These are phyloP conservation scores for Ophiocordyceps sinensis DNA, from an alignment of 2,329 filamentous ascomycete species.

Conservation along the genomic window DNA sequence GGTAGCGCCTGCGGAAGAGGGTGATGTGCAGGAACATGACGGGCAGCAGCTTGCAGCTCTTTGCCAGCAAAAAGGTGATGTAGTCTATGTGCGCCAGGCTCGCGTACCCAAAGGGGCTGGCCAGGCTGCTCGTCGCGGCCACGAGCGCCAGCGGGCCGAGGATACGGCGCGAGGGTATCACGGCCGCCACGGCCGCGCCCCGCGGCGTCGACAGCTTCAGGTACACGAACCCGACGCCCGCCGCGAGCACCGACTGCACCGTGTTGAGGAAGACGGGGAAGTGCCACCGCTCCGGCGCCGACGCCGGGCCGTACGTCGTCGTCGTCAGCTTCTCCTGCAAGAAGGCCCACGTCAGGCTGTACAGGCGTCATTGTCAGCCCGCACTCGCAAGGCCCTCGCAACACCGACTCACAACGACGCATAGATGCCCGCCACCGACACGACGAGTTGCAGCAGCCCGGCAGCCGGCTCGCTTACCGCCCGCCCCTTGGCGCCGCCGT, in stretches of 20 bases:
- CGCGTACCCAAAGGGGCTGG: slow-evolving; percentile 92
- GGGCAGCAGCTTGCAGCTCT: slow-evolving; percentile 96
- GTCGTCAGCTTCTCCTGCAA: slow-evolving; percentile 97
- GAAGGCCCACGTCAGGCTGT: slow-evolving; percentile 86
- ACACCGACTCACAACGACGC: slow-evolving; percentile 67
- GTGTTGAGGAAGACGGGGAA: slow-evolving; percentile 95
- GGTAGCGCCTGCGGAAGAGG: slow-evolving; percentile 77
- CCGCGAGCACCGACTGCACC: slow-evolving; percentile 82
- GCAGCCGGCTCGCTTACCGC: neutral
- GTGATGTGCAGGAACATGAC: slow-evolving; percentile 96
- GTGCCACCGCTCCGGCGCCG: slow-evolving; percentile 64
- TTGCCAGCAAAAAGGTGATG: slow-evolving; percentile 92
- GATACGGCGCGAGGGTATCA: slow-evolving; percentile 67
- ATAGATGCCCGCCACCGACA: slow-evolving; percentile 92
- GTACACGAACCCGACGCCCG: slow-evolving; percentile 69
- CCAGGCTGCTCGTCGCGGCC: slow-evolving; percentile 73
- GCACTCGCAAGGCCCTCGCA: neutral
- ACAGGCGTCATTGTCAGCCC: neutral
- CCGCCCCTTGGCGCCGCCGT: neutral
- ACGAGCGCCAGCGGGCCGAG: slow-evolving; percentile 70
- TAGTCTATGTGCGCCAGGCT: slow-evolving; percentile 91
- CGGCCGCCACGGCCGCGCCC: slow-evolving; percentile 32
- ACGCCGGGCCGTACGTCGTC: slow-evolving; percentile 58
- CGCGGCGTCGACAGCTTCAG: slow-evolving; percentile 48
- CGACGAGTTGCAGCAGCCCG: slow-evolving; percentile 52